A percentile compares a stretch with the other conserved stretches of the same genome.
These are phyloP conservation scores for Heteromeles arbutifolia DNA, from an alignment of 306 rosid genomes.

Conservation along the genomic window DNA sequence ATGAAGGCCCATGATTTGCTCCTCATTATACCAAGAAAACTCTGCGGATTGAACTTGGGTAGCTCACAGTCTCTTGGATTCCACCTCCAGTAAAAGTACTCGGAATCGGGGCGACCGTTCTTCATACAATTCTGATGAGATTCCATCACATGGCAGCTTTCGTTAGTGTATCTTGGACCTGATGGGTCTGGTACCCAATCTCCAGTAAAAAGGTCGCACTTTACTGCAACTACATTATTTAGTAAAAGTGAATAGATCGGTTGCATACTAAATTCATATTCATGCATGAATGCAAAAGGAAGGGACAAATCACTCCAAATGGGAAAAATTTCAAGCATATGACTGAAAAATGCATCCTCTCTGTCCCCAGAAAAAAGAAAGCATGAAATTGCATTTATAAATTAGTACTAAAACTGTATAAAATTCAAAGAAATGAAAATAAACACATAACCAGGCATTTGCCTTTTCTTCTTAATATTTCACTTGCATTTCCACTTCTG, in stretches of 20 bases:
- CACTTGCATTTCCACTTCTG: too few species aligned
- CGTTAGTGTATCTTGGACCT: constrained; percentile 62
- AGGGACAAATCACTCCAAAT: too few species aligned
- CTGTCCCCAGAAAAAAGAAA: not conserved
- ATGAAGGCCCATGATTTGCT: constrained; percentile 60
- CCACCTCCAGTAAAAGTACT: constrained; percentile 77
- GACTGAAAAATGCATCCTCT: not conserved
- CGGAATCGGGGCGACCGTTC: constrained; percentile 76
- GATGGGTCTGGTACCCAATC: constrained; percentile 62
- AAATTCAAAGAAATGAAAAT: too few species aligned
- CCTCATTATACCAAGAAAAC: constrained; percentile 62
- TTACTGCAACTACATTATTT: constrained; percentile 17
- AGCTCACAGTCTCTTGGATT: constrained; percentile 53
- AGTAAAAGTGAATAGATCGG: not conserved
- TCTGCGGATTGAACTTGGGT: constrained; percentile 48
- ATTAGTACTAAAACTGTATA: too few species aligned
- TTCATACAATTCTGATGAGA: constrained; percentile 73
- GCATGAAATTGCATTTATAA: not conserved
- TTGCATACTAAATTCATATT: not conserved
- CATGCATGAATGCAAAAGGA: not conserved
- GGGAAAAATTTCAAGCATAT: not conserved
- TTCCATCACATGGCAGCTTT: constrained; percentile 60
- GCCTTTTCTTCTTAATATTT: too few species aligned
- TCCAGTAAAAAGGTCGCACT: constrained; percentile 71
- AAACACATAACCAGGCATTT: too few species aligned